phyloP scores from a whole-genome alignment of 352 stramenopile species.

The Aphanomyces cochlioides region DNA sequence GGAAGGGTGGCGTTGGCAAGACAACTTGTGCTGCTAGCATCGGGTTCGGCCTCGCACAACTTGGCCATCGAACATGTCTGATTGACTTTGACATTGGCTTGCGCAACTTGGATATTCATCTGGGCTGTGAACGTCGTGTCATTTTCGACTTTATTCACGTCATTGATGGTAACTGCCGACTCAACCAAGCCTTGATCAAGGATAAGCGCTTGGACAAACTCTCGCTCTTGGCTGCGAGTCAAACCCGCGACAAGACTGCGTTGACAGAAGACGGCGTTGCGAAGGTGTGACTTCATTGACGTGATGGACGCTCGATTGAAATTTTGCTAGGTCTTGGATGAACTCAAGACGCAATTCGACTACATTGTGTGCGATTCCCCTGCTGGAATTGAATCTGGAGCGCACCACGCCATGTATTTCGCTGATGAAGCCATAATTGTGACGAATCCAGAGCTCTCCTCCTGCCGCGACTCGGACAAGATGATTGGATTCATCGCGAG shows the following conservation, averaged over 20 bases:
- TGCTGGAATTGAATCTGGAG: slow-evolving; percentile 86
- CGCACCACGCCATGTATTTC: slow-evolving; percentile 91
- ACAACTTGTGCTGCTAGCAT: slow-evolving; percentile 88
- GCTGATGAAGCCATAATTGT: slow-evolving; percentile 90
- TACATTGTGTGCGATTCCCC: slow-evolving; percentile 90
- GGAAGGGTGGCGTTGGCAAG: slow-evolving; percentile 92
- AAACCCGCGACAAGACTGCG: slow-evolving; percentile 88
- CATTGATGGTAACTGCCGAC: slow-evolving; percentile 84
- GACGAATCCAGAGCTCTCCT: slow-evolving; percentile 92
- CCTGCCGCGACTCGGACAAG: slow-evolving; percentile 91
- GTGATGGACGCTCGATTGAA: too few species aligned
- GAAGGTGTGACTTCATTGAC: neutral
- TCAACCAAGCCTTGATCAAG: slow-evolving; percentile 88
- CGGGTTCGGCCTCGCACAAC: slow-evolving; percentile 75
- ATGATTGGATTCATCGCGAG: slow-evolving; percentile 94
- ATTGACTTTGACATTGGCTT: slow-evolving; percentile 94
- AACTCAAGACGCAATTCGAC: slow-evolving; percentile 81
- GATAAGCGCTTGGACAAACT: slow-evolving; percentile 85
- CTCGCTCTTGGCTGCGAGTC: slow-evolving; percentile 83
- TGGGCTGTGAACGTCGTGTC: slow-evolving; percentile 88
- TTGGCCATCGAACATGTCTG: slow-evolving; percentile 85
- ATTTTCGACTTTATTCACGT: slow-evolving; percentile 96
- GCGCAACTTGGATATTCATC: slow-evolving; percentile 90
- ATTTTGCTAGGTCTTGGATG: slow-evolving; percentile 52
- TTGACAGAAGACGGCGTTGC: slow-evolving; percentile 86